Conservation (phyloP, 2,329 filamentous ascomycete genomes). For the Penicillium frequentans region DNA sequence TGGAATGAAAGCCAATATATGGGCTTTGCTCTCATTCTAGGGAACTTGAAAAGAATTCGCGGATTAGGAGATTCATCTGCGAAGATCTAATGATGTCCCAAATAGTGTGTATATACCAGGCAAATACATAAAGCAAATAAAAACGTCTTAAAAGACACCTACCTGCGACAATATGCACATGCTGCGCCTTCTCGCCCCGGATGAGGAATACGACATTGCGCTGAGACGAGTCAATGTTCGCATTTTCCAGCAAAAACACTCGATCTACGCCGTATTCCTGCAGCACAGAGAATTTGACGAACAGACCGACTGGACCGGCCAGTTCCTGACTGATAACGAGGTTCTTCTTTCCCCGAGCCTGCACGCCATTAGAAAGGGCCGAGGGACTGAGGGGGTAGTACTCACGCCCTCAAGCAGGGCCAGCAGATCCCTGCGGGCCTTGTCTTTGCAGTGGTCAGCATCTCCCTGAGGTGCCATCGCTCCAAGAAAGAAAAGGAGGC, state of each 20-base stretch:
- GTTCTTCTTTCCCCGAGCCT: slow-evolving; percentile 99
- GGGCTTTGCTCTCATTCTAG: slow-evolving; percentile 46
- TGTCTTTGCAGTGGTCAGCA: slow-evolving; percentile 49
- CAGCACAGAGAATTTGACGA: slow-evolving; percentile 92
- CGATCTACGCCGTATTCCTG: slow-evolving; percentile 98
- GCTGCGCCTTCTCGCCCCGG: slow-evolving; percentile 81
- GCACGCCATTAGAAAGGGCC: slow-evolving; percentile 23
- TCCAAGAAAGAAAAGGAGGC: slow-evolving; percentile 8
- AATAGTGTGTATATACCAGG: neutral
- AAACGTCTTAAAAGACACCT: slow-evolving; percentile 40
- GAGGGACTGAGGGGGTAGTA: slow-evolving; percentile 38
- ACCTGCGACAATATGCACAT: slow-evolving; percentile 88
- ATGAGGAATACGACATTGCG: slow-evolving; percentile 94
- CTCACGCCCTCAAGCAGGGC: slow-evolving; percentile 92
- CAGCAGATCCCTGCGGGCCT: slow-evolving; percentile 82
- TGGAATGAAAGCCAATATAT: slow-evolving; percentile 46
- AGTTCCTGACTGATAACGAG: slow-evolving; percentile 88
- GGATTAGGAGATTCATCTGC: slow-evolving; percentile 53
- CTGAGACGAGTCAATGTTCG: slow-evolving; percentile 91
- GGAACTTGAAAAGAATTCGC: slow-evolving; percentile 56
- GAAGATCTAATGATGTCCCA: slow-evolving; percentile 61
- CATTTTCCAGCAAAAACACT: slow-evolving; percentile 94
- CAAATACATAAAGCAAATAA: slow-evolving; percentile 1
- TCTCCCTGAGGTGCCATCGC: slow-evolving; percentile 32
- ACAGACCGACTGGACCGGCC: slow-evolving; percentile 82